Percentiles rank a stretch among this genome's conserved stretches.
Evolutionary conservation across 2,329 filamentous ascomycete genomes (phyloP).

Genomic region (Paracoccidioides lutzii): DNA sequence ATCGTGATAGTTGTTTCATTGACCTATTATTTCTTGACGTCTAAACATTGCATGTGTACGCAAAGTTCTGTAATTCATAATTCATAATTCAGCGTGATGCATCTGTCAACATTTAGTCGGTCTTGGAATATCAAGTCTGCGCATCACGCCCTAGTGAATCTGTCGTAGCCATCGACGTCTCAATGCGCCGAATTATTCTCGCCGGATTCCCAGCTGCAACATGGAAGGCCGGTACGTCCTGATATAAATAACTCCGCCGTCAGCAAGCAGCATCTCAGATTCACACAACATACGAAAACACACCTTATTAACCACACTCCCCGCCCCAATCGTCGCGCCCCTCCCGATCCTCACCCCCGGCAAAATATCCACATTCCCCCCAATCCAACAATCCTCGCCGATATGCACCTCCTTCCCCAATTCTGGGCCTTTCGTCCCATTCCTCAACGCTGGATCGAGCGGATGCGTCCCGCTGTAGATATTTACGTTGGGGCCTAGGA

Average conservation of each 20-base stretch:
- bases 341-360: constrained; percentile 67
- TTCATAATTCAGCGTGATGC: no score
- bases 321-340: constrained; percentile 63
- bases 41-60: neutral
- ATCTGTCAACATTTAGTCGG: neutral
- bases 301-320: constrained; percentile 68
- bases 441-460: constrained; percentile 58
- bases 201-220: constrained; percentile 31
- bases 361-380: constrained; percentile 56
- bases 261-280: neutral
- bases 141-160: neutral
- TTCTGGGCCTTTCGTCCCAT: constrained; percentile 65
- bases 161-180: constrained; percentile 21
- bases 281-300: neutral
- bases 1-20: neutral
- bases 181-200: constrained; percentile 26
- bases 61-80: neutral
- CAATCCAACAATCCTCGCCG: constrained; percentile 71
- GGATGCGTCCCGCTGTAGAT: constrained; percentile 68
- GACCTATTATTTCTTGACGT: neutral
- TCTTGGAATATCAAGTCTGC: neutral
- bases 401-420: constrained; percentile 59
- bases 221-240: constrained; percentile 33
- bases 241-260: neutral
- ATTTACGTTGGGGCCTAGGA: constrained; percentile 66